phyloP scores from a whole-genome alignment of 164 flowering plant species.

The Liriodendron chinense region DNA sequence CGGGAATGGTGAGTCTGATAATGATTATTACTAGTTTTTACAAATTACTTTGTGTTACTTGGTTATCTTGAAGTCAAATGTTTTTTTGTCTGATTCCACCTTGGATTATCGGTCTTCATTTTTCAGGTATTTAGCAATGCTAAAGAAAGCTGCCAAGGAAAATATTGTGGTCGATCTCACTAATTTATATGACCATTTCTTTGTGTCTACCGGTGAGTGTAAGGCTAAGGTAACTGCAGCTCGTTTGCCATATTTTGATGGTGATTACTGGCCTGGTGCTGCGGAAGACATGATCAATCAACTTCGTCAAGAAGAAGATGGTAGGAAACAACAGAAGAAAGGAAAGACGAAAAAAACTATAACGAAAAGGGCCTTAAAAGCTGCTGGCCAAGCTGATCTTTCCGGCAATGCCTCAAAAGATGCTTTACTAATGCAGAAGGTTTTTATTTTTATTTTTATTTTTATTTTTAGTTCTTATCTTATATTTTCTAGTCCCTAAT shows the following conservation, averaged over 20 bases:
- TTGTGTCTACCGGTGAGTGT: slow-evolving; percentile 73
- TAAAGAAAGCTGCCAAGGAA: slow-evolving; percentile 85
- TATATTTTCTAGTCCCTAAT: neutral
- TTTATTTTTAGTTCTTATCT: neutral
- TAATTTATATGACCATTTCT: slow-evolving; percentile 93
- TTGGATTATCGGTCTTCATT: neutral
- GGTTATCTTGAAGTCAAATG: neutral
- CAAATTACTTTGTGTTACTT: neutral
- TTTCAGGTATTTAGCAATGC: slow-evolving; percentile 88
- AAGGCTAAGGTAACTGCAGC: slow-evolving; percentile 96
- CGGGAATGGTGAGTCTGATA: slow-evolving; percentile 79
- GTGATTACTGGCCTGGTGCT: slow-evolving; percentile 99
- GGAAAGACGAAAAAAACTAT: slow-evolving; percentile 78
- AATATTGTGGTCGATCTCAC: slow-evolving; percentile 82
- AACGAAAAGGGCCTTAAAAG: slow-evolving; percentile 91
- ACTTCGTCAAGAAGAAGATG: slow-evolving; percentile 92
- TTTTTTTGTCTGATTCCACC: neutral
- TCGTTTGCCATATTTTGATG: slow-evolving; percentile 96
- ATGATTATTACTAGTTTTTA: neutral
- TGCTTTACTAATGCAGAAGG: slow-evolving; percentile 70
- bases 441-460: slow-evolving; percentile 23
- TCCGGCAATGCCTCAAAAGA: slow-evolving; percentile 93
- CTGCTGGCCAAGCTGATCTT: slow-evolving; percentile 90
- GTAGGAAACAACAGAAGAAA: slow-evolving; percentile 78
- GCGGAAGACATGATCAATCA: slow-evolving; percentile 93